Evolutionary conservation across 805 yeast genomes (phyloP), one percentile per base, ranked within the genome.

Genomic region (Wickerhamiella spandovensis): DNA sequence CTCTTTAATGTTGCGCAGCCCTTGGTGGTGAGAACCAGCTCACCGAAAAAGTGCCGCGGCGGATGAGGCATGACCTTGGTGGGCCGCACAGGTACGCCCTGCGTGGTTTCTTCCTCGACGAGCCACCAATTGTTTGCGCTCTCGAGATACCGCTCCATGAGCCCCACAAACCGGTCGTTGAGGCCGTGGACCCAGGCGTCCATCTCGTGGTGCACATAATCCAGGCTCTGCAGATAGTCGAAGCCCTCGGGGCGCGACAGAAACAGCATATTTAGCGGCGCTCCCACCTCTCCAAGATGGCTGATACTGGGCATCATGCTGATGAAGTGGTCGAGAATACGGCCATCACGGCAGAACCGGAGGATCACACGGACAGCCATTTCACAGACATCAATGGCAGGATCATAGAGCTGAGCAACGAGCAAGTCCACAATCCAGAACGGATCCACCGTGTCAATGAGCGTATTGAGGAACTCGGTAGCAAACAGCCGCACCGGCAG

Each of bases 11-110:
- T 67, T 23, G 72, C 71, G 49, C 85, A 71, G 0, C 97, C 97
- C 52, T 84, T 90, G 51, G 77, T 82, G 0, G 96, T 86, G 49
- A 81, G 77, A 0, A 86, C 82, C 45, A 90, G 69, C 58, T 81
- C 85, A 15, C 86, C 84, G 64, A 85, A 87, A 58, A 90, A 84
- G 61, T 85, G 89, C 23, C 74, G 65, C 0, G 88, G 87, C 20
- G 58, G 53, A 12, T 44, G 43, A 2, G 43, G 43, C 43, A 39
- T 18, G 3, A 39, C 43, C 12, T 39, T 13, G 15, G 22, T 39
- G 5, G 22, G 24, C 18, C 24, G 23, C 5, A 24, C 24, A 18
- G 45, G 32, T 9, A 24, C 32, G 21, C 32, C 32, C 32, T 43
- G 45, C 7, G 20, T 32, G n/a, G 45, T 17, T 3, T 43, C 21